Percentiles rank a stretch among this genome's conserved stretches.
phyloP scores from a whole-genome alignment of 129 eudicot genomes.

The Arctium lappa region DNA sequence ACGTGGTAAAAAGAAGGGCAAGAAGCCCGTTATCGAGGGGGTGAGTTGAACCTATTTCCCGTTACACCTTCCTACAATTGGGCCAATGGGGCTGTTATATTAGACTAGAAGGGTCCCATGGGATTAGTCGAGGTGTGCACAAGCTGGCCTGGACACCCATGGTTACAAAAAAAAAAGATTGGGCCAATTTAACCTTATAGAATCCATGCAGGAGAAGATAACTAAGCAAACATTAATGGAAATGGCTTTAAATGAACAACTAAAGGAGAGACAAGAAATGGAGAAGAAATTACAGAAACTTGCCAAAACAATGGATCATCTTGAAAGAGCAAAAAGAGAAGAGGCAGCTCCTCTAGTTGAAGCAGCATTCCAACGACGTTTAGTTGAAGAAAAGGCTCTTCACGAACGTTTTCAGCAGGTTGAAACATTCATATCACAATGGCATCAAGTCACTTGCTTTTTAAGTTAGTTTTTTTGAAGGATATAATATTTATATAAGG shows the following conservation, averaged over 20 bases:
- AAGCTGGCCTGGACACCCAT: neutral
- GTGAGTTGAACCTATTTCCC: conserved; percentile 30
- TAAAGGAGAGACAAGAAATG: conserved; percentile 60
- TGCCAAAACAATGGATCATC: conserved; percentile 62
- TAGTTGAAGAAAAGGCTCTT: conserved; percentile 45
- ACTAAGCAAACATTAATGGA: conserved; percentile 57
- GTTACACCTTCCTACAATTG: neutral
- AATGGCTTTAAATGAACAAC: conserved; percentile 52
- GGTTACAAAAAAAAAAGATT: neutral
- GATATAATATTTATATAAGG: too few species aligned
- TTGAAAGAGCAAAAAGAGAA: conserved; percentile 81
- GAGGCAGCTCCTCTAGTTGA: conserved; percentile 62
- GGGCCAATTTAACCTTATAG: neutral
- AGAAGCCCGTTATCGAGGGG: conserved; percentile 58
- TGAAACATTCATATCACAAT: neutral
- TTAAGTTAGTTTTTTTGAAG: neutral
- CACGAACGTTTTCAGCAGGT: conserved; percentile 69
- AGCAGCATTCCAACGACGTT: conserved; percentile 54
- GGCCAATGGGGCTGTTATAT: neutral
- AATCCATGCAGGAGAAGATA: conserved; percentile 46
- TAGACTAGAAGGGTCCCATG: too few species aligned
- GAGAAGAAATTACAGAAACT: conserved; percentile 65
- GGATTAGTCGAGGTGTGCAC: neutral
- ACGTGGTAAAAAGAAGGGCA: conserved; percentile 55
- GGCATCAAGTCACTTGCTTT: neutral